Percentiles rank a stretch among this genome's conserved stretches.
Conservation (phyloP, 208 protist genomes). For the Trypanosomatidae sp. region DNA sequence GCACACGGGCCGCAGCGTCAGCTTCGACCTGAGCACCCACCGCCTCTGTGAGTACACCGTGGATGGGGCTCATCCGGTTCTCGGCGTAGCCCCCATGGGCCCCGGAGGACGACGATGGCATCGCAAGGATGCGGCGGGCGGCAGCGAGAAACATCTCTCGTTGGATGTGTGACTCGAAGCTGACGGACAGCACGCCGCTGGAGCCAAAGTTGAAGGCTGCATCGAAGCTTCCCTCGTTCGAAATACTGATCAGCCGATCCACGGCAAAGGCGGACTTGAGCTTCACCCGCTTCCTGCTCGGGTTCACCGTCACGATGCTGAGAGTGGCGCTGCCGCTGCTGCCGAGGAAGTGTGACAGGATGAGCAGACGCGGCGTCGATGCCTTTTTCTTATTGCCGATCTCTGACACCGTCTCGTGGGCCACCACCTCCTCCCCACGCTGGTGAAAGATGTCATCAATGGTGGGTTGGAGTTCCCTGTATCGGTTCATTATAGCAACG, state of each 20-base stretch:
- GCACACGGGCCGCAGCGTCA: slow-evolving; percentile 71
- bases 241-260: slow-evolving; percentile 66
- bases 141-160: slow-evolving; percentile 87
- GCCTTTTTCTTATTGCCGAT: slow-evolving; percentile 45
- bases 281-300: slow-evolving; percentile 45
- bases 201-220: slow-evolving; percentile 84
- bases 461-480: slow-evolving; percentile 44
- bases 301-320: slow-evolving; percentile 36
- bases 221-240: slow-evolving; percentile 78
- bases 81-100: slow-evolving; percentile 11
- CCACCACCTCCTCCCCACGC: slow-evolving; percentile 76
- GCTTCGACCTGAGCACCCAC: slow-evolving; percentile 60
- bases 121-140: slow-evolving; percentile 46
- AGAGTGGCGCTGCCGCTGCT: slow-evolving; percentile 29
- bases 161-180: slow-evolving; percentile 89
- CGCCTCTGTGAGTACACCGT: slow-evolving; percentile 64
- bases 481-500: slow-evolving; percentile 35
- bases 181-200: slow-evolving; percentile 79
- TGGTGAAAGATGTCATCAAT: slow-evolving; percentile 69
- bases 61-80: slow-evolving; percentile 30
- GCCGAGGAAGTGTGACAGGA: slow-evolving; percentile 52
- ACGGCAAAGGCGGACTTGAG: slow-evolving; percentile 72
- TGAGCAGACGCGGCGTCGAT: slow-evolving; percentile 51
- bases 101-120: slow-evolving; percentile 7
- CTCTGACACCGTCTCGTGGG: slow-evolving; percentile 72